phyloP scores from a whole-genome alignment of 768 basidiomycete genomes.

The Leccinum ochraceum region DNA sequence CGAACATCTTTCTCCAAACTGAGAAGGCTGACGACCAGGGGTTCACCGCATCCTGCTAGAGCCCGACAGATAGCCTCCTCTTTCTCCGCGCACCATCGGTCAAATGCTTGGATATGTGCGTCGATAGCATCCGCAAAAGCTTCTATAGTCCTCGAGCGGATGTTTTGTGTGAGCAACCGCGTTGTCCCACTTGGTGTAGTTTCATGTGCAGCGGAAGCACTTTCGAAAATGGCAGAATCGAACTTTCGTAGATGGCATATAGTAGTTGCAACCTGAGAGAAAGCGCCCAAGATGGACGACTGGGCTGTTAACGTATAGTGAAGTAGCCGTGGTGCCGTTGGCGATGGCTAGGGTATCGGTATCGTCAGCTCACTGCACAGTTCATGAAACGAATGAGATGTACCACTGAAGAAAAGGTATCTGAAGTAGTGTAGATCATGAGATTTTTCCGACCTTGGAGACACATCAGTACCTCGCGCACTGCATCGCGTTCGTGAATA shows the following conservation, averaged over 20 bases:
- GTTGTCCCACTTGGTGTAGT: slow-evolving; percentile 24
- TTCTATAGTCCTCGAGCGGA: slow-evolving; percentile 63
- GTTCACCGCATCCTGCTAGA: slow-evolving; percentile 44
- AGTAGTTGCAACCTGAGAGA: slow-evolving; percentile 61
- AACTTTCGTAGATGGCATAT: slow-evolving; percentile 66
- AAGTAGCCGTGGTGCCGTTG: slow-evolving; percentile 56
- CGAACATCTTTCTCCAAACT: slow-evolving; percentile 59
- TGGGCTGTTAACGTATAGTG: slow-evolving; percentile 72
- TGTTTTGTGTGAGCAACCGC: slow-evolving; percentile 26
- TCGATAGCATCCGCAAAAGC: slow-evolving; percentile 80
- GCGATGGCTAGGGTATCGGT: slow-evolving; percentile 40
- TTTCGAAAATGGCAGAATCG: slow-evolving; percentile 47
- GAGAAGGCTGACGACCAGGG: slow-evolving; percentile 61
- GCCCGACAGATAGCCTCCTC: slow-evolving; percentile 72
- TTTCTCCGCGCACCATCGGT: slow-evolving; percentile 66
- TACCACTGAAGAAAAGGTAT: slow-evolving; percentile 38
- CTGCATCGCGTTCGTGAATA: slow-evolving; percentile 73
- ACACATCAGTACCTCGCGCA: slow-evolving; percentile 74
- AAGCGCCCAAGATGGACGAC: slow-evolving; percentile 58
- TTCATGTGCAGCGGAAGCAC: slow-evolving; percentile 19
- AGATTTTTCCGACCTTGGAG: slow-evolving; percentile 72
- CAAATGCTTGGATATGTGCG: slow-evolving; percentile 55
- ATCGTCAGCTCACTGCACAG: slow-evolving; percentile 2
- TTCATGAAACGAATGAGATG: background rate
- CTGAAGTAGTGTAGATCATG: slow-evolving; percentile 42